A percentile compares a stretch with the other conserved stretches of the same genome.
Conservation (phyloP, 352 stramenopile species). For the Phytophthora pseudosyringae region DNA sequence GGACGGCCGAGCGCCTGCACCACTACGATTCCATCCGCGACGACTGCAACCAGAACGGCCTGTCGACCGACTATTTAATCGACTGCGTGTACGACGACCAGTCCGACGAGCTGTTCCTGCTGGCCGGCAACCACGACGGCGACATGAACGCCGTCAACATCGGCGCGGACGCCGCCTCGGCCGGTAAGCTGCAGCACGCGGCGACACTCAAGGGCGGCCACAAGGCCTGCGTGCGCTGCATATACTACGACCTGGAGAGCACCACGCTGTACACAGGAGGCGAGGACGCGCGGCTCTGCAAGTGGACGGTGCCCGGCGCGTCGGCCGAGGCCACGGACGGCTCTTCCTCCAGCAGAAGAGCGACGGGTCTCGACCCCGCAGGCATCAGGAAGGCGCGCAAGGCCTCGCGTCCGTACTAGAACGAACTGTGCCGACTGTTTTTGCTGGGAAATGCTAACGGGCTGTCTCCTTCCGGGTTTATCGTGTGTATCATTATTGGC, state of each 20-base stretch:
- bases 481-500: no score
- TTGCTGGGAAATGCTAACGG: conserved; percentile 10
- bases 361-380: conserved; percentile 44
- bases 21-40: conserved; percentile 80
- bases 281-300: conserved; percentile 88
- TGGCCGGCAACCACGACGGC: conserved; percentile 80
- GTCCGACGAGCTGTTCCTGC: conserved; percentile 74
- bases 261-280: conserved; percentile 80
- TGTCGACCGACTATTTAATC: conserved; percentile 87
- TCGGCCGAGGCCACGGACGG: conserved; percentile 6
- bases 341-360: conserved; percentile 33
- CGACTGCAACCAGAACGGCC: conserved; percentile 69
- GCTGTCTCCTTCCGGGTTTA: no score
- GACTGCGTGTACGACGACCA: conserved; percentile 85
- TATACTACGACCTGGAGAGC: conserved; percentile 70
- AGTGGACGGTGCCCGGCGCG: conserved; percentile 51
- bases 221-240: conserved; percentile 83
- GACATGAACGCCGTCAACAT: conserved; percentile 79
- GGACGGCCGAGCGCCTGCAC: conserved; percentile 80
- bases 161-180: conserved; percentile 40
- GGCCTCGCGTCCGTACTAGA: conserved; percentile 75
- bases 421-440: conserved; percentile 10
- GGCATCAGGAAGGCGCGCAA: conserved; percentile 79
- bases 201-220: conserved; percentile 68
- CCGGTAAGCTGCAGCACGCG: conserved; percentile 63